These are phyloP conservation scores for Euphorbia lathyris DNA, from an alignment of 345 rosid species.

Conservation along the genomic window DNA sequence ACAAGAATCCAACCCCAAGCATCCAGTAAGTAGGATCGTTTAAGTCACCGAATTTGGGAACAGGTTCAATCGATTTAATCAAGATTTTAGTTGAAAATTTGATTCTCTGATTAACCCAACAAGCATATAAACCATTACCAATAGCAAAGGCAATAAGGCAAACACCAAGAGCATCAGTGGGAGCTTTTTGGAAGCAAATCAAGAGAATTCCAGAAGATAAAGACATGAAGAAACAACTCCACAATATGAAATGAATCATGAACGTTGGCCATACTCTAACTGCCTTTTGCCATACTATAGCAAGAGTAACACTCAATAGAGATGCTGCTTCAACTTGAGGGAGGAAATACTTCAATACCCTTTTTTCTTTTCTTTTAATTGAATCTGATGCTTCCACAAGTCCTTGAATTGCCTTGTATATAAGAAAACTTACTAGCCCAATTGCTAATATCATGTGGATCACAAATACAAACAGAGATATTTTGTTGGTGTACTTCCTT, in stretches of 20 bases:
- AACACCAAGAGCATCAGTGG: constrained; percentile 84
- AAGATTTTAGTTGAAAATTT: constrained; percentile 59
- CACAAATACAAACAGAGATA: constrained; percentile 60
- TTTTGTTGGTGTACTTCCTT: constrained; percentile 75
- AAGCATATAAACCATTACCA: constrained; percentile 84
- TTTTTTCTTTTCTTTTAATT: constrained; percentile 51
- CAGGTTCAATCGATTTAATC: constrained; percentile 63
- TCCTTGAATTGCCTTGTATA: constrained; percentile 87
- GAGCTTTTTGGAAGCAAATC: constrained; percentile 80
- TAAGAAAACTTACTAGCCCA: constrained; percentile 71
- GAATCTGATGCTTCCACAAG: constrained; percentile 50
- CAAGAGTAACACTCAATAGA: constrained; percentile 72
- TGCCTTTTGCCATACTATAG: constrained; percentile 85
- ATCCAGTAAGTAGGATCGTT: constrained; percentile 76
- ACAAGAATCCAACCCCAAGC: constrained; percentile 82
- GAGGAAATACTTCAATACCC: constrained; percentile 48
- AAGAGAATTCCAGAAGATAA: constrained; percentile 85
- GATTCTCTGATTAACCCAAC: constrained; percentile 72
- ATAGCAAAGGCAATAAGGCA: constrained; percentile 75
- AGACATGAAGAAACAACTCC: constrained; percentile 71
- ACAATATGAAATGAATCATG: constrained; percentile 84
- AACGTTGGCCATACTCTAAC: constrained; percentile 66
- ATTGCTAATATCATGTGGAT: constrained; percentile 61
- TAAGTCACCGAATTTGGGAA: constrained; percentile 66
- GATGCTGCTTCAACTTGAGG: constrained; percentile 95